Percentiles rank a stretch among this genome's conserved stretches.
Conservation (phyloP, 73 alveolate genomes). For the Tetrahymena thermophila region DNA sequence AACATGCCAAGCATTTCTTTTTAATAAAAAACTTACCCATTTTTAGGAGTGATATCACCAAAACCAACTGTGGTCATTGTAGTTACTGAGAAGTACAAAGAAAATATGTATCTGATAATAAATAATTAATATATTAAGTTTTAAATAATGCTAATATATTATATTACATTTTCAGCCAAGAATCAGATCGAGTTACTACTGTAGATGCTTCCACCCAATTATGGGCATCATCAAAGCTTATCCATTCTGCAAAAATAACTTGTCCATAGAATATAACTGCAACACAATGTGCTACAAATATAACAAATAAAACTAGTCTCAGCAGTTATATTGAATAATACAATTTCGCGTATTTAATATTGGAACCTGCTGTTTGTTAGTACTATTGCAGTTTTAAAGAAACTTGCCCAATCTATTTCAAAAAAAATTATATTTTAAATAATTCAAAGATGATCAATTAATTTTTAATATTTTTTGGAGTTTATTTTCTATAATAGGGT, state of each 20-base stretch:
- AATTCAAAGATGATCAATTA: not conserved
- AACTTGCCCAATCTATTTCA: not conserved
- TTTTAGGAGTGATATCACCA: not conserved
- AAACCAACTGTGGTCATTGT: not conserved
- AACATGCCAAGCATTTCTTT: too few relatives aligned
- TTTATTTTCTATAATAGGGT: not conserved
- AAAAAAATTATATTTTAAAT: not conserved
- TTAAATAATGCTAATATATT: not conserved
- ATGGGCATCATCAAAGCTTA: not conserved
- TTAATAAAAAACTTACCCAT: not conserved
- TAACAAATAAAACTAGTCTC: not conserved
- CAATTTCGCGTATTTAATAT: not conserved
- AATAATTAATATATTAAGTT: not conserved
- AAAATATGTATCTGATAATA: not conserved
- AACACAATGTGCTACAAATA: not conserved
- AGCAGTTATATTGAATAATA: not conserved
- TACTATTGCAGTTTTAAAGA: not conserved
- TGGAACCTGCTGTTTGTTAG: not conserved
- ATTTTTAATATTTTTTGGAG: not conserved
- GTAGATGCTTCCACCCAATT: not conserved
- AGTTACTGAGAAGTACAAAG: not conserved
- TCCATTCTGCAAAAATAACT: not conserved
- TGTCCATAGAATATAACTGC: not conserved
- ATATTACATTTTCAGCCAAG: not conserved
- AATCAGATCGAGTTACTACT: not conserved